Conservation (phyloP, 176 grass and related monocot species). For the Triticum dicoccoides region DNA sequence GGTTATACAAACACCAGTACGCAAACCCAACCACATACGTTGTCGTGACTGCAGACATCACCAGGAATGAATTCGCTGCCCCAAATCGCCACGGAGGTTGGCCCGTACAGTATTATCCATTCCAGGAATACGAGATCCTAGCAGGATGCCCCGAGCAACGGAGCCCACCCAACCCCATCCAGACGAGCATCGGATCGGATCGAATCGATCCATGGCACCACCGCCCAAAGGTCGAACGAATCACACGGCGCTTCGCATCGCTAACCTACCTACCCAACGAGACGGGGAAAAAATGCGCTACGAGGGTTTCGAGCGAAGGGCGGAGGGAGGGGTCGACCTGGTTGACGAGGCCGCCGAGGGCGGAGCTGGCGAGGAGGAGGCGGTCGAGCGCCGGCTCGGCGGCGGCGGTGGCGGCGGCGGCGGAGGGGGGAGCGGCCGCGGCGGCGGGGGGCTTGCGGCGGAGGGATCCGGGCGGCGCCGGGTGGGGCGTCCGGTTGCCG, state of each 20-base stretch:
- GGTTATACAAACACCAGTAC: background rate
- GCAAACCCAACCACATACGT: background rate
- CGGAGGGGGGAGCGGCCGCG: background rate
- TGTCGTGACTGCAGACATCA: background rate
- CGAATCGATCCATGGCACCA: background rate
- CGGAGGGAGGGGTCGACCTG: constrained; percentile 25
- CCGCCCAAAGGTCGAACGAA: background rate
- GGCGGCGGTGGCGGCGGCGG: background rate
- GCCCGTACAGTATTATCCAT: too few relatives aligned
- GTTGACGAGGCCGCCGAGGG: constrained; percentile 38
- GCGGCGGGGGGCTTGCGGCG: constrained; percentile 22
- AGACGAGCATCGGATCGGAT: background rate
- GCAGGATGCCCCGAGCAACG: background rate
- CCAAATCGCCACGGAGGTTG: background rate
- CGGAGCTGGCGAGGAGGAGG: constrained; percentile 49
- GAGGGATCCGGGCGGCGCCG: constrained; percentile 8
- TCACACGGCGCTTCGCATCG: background rate
- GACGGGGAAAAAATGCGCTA: background rate
- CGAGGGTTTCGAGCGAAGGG: background rate
- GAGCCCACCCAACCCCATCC: background rate
- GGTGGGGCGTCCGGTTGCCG: constrained; percentile 30
- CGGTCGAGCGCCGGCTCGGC: constrained; percentile 42
- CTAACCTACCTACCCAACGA: background rate
- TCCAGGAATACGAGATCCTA: background rate
- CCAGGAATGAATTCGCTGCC: background rate